A percentile compares a stretch with the other conserved stretches of the same genome.
Evolutionary conservation across 2,329 filamentous ascomycete genomes (phyloP).

Genomic region (Colletotrichum magnum): DNA sequence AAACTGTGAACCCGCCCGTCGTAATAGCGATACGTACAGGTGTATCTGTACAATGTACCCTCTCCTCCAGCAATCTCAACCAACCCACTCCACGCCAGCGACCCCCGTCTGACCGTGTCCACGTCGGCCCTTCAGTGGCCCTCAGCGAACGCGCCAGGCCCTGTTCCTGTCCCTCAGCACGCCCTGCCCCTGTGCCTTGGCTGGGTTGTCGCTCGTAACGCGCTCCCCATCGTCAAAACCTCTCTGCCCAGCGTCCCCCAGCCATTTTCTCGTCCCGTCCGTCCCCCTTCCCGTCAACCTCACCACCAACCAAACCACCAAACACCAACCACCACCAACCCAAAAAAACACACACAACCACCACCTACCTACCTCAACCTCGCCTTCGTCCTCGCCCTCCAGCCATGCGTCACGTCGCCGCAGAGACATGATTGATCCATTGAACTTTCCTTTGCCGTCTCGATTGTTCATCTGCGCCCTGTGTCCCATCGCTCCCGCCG

Average conservation of each 20-base stretch:
- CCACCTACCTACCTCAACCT: neutral
- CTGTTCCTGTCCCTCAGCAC: conserved; percentile 33
- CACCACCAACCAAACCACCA: conserved; percentile 12
- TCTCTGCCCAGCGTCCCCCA: conserved; percentile 25
- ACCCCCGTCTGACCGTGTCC: conserved; percentile 2
- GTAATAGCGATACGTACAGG: neutral
- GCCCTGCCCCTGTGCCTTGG: conserved; percentile 18
- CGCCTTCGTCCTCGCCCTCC: neutral
- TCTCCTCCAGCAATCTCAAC: neutral
- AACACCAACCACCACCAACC: conserved; percentile 16
- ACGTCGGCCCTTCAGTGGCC: conserved; percentile 22
- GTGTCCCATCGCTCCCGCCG: conserved; percentile 41
- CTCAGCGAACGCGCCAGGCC: conserved; percentile 16
- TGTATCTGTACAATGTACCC: neutral
- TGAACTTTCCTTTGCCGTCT: conserved; percentile 44
- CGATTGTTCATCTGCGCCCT: conserved; percentile 48
- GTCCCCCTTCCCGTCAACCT: neutral
- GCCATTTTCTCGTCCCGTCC: conserved; percentile 8
- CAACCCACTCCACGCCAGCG: neutral
- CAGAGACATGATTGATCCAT: conserved; percentile 38
- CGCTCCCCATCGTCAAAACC: conserved; percentile 37
- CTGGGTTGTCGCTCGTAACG: conserved; percentile 8
- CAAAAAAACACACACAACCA: conserved; percentile 7
- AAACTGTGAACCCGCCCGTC: no score
- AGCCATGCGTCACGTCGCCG: conserved; percentile 31